phyloP scores from a whole-genome alignment of 2,329 filamentous ascomycete genomes.

The Dactylonectria macrodidyma region DNA sequence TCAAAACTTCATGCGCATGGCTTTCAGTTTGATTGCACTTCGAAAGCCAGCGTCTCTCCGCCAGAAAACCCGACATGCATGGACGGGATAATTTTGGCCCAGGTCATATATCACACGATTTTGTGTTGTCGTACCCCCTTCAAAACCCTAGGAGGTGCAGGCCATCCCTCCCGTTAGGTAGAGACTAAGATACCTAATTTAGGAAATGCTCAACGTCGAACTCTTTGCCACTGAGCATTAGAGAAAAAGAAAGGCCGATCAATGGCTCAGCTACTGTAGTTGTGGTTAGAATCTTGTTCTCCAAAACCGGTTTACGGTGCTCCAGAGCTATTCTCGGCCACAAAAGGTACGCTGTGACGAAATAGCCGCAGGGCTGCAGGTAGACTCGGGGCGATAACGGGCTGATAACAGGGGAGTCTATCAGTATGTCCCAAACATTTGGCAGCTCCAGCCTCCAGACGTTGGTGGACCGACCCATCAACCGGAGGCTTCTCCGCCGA shows the following conservation, averaged over 20 bases:
- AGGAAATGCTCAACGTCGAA: slow-evolving; percentile 27
- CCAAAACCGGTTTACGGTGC: slow-evolving; percentile 27
- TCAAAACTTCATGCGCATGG: not conserved
- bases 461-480: not conserved
- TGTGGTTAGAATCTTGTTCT: not conserved
- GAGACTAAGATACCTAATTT: slow-evolving; percentile 6
- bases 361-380: too few species aligned
- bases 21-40: not conserved
- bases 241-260: not conserved
- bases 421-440: slow-evolving; percentile 6
- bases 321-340: slow-evolving; percentile 2
- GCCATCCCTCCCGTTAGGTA: slow-evolving; percentile 11
- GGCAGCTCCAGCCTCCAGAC: not conserved
- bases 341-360: too few species aligned
- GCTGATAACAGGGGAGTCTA: slow-evolving; percentile 3
- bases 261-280: slow-evolving; percentile 5
- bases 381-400: too few species aligned
- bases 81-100: slow-evolving; percentile 13
- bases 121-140: slow-evolving; percentile 6
- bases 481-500: slow-evolving; percentile 31
- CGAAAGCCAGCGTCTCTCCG: not conserved
- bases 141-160: slow-evolving; percentile 18
- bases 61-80: slow-evolving; percentile 1
- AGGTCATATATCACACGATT: slow-evolving; percentile 25
- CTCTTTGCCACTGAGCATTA: slow-evolving; percentile 27